A percentile compares a stretch with the other conserved stretches of the same genome.
Conservation (phyloP, 2,329 filamentous ascomycete species). For the Cordyceps militaris region DNA sequence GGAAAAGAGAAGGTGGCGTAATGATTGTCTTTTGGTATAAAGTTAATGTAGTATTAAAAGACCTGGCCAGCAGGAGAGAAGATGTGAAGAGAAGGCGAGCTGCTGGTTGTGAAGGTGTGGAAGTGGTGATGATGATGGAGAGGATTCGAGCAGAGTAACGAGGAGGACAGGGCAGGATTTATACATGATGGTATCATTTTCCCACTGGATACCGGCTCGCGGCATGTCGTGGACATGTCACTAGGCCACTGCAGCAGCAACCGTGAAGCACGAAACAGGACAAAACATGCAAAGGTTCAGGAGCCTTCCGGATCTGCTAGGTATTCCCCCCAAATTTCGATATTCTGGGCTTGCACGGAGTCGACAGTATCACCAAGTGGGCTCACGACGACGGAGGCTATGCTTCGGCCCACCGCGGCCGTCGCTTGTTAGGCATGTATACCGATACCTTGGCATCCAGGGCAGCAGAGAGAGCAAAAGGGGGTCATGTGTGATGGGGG, state of each 20-base stretch:
- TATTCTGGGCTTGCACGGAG: neutral
- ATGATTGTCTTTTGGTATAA: neutral
- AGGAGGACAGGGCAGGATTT: constrained; percentile 1
- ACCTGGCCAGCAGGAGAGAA: constrained; percentile 11
- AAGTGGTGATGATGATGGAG: constrained; percentile 10
- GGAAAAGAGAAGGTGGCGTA: neutral
- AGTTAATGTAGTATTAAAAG: neutral
- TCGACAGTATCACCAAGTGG: neutral
- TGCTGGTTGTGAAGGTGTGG: constrained; percentile 9
- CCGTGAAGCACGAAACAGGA: constrained; percentile 8
- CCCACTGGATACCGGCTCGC: neutral
- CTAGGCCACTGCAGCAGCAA: neutral
- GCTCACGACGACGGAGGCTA: neutral
- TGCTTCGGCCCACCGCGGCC: neutral
- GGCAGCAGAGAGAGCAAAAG: neutral
- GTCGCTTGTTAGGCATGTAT: neutral
- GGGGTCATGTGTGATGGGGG: neutral
- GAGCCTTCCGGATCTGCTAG: constrained; percentile 1
- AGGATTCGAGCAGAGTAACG: constrained; percentile 11
- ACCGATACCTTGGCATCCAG: neutral
- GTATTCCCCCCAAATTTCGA: neutral
- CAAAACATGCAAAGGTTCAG: constrained; percentile 9
- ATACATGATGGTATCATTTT: neutral
- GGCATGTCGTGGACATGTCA: neutral
- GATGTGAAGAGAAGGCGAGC: neutral